These are phyloP conservation scores for Penicillium digitatum DNA, from an alignment of 2,329 filamentous ascomycete genomes.

Conservation along the genomic window DNA sequence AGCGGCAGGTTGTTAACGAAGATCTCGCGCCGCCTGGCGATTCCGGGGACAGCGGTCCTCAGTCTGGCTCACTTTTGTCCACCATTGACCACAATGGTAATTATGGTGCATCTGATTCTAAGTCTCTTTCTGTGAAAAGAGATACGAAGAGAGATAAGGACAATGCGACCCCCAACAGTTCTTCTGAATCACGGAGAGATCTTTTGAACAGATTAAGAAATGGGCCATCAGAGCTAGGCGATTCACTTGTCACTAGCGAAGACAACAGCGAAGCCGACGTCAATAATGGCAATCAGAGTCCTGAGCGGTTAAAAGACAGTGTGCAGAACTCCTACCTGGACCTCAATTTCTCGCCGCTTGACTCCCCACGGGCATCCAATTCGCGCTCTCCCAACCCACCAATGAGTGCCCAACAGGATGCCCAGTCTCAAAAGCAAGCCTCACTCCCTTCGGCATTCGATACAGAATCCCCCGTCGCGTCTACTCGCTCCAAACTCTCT, in stretches of 20 bases:
- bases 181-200: constrained; percentile 1
- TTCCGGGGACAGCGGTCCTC: constrained; percentile 6
- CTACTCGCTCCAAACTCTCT: constrained; percentile 12
- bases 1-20: constrained; percentile 17
- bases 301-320: constrained; percentile 11
- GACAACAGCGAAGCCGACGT: not conserved
- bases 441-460: not conserved
- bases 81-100: constrained; percentile 5
- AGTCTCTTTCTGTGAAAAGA: not conserved
- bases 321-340: constrained; percentile 16
- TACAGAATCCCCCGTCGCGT: constrained; percentile 6
- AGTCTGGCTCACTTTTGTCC: constrained; percentile 16
- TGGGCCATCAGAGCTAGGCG: not conserved
- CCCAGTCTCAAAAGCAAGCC: constrained; percentile 1
- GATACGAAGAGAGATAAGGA: not conserved
- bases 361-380: constrained; percentile 5
- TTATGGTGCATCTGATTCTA: not conserved
- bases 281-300: not conserved
- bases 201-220: not conserved
- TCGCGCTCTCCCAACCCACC: constrained; percentile 13
- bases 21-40: not conserved
- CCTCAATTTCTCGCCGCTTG: constrained; percentile 7
- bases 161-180: not conserved
- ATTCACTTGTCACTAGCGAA: not conserved
- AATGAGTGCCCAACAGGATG: constrained; percentile 13